A percentile compares a stretch with the other conserved stretches of the same genome.
These are phyloP conservation scores for Magnusiomyces paraingens DNA, from an alignment of 1,139 yeast genomes.

Conservation along the genomic window DNA sequence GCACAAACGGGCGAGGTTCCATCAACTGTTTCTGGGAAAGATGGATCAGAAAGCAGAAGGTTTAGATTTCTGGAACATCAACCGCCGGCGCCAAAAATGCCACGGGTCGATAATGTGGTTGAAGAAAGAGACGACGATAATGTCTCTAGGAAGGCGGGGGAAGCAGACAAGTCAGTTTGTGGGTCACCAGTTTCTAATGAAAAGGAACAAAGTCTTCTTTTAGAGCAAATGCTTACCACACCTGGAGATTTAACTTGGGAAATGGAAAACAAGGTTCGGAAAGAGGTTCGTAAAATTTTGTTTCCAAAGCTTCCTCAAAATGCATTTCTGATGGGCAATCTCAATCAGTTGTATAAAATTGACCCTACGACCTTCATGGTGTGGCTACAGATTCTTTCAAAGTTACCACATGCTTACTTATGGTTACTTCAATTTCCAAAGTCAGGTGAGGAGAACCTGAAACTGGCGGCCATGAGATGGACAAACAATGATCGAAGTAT, in stretches of 20 bases:
- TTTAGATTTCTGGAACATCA: neutral
- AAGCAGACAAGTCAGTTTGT: no score
- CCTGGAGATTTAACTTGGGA: slow-evolving; percentile 22
- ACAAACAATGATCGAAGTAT: slow-evolving; percentile 16
- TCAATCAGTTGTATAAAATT: slow-evolving; percentile 34
- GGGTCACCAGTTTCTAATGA: neutral
- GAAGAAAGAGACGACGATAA: no score
- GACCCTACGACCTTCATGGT: slow-evolving; percentile 30
- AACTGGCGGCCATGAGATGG: slow-evolving; percentile 27
- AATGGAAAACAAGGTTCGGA: slow-evolving; percentile 24
- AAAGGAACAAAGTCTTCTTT: neutral
- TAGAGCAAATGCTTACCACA: slow-evolving; percentile 10
- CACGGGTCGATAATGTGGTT: neutral
- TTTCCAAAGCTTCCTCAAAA: slow-evolving; percentile 28
- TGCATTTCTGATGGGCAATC: slow-evolving; percentile 31
- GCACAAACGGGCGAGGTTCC: slow-evolving; percentile 5
- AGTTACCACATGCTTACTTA: slow-evolving; percentile 28
- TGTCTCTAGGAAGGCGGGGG: no score
- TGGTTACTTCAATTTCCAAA: slow-evolving; percentile 34
- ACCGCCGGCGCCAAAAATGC: neutral
- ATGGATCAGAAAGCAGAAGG: neutral
- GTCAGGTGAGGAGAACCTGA: slow-evolving; percentile 27
- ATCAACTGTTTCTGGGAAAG: slow-evolving; percentile 4
- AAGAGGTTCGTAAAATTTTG: slow-evolving; percentile 23
- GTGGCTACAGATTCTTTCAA: slow-evolving; percentile 30